These are phyloP conservation scores for Bullera alba DNA, from an alignment of 768 basidiomycete genomes.

Conservation along the genomic window DNA sequence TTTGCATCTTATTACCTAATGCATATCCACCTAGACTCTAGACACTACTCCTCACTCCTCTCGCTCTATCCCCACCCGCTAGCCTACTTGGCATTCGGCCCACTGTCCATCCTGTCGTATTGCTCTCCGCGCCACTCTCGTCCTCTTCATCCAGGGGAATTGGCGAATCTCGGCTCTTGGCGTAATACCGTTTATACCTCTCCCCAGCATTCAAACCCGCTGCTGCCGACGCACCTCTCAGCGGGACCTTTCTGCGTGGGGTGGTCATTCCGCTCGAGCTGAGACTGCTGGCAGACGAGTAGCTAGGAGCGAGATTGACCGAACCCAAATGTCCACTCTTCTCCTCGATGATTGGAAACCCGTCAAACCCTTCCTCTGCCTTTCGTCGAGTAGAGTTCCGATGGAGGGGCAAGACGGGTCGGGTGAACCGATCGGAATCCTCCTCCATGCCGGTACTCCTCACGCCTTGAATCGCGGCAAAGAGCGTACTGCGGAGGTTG, in stretches of 20 bases:
- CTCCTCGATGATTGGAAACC: constrained; percentile 9
- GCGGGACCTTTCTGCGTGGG: neutral
- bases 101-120: neutral
- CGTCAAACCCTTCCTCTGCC: neutral
- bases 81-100: constrained; percentile 7
- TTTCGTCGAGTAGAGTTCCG: constrained; percentile 11
- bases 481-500: constrained; percentile 28
- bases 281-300: neutral
- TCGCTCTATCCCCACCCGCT: constrained; percentile 11
- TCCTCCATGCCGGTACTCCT: neutral
- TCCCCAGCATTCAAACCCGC: constrained; percentile 10
- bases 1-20: too few species aligned
- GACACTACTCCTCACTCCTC: constrained; percentile 6
- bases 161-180: constrained; percentile 5
- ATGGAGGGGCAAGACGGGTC: constrained; percentile 18
- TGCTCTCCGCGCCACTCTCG: neutral
- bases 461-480: constrained; percentile 28
- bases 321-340: constrained; percentile 5
- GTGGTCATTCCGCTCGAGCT: neutral
- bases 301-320: neutral
- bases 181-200: constrained; percentile 24
- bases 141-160: neutral
- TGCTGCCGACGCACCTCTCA: neutral
- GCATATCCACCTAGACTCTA: neutral
- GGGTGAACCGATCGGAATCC: constrained; percentile 22